Conservation (phyloP, 352 stramenopile species). For the Globisporangium cederbergense region DNA sequence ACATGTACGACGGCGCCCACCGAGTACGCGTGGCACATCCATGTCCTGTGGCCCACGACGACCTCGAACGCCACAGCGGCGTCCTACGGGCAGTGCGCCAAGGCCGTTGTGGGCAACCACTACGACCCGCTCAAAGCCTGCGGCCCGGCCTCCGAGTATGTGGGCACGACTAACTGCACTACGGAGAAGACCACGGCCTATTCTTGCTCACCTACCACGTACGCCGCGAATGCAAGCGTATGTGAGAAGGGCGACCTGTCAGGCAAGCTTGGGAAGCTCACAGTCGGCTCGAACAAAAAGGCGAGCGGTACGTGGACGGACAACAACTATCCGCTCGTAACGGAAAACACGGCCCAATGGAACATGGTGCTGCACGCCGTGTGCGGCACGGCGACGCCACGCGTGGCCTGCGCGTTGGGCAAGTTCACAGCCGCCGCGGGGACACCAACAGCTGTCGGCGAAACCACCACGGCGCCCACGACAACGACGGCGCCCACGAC, state of each 20-base stretch:
- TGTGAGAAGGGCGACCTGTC: slow-evolving; percentile 46
- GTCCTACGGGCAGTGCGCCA: slow-evolving; percentile 24
- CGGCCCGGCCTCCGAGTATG: slow-evolving; percentile 34
- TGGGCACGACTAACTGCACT: slow-evolving; percentile 8
- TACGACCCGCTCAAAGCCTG: slow-evolving; percentile 39
- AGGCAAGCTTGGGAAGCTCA: slow-evolving; percentile 39
- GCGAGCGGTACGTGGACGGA: slow-evolving; percentile 37
- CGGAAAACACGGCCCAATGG: slow-evolving; percentile 42
- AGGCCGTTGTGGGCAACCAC: slow-evolving; percentile 26
- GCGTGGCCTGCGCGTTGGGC: slow-evolving; percentile 41
- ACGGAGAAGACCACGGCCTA: slow-evolving; percentile 19
- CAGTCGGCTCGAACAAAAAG: slow-evolving; percentile 18
- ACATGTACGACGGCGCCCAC: slow-evolving; percentile 38
- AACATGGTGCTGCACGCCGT: slow-evolving; percentile 68
- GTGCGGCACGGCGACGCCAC: slow-evolving; percentile 39
- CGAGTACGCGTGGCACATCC: slow-evolving; percentile 32
- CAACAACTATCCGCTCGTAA: slow-evolving; percentile 34
- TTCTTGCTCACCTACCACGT: slow-evolving; percentile 27
- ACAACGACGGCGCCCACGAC: not conserved
- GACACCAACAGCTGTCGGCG: not conserved
- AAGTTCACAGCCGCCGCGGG: slow-evolving; percentile 10
- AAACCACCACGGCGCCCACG: not conserved
- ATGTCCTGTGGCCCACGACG: slow-evolving; percentile 26
- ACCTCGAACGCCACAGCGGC: slow-evolving; percentile 16
- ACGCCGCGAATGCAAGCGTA: slow-evolving; percentile 17